These are phyloP conservation scores for Exophiala sideris DNA, from an alignment of 2,329 filamentous ascomycete species.

Conservation along the genomic window DNA sequence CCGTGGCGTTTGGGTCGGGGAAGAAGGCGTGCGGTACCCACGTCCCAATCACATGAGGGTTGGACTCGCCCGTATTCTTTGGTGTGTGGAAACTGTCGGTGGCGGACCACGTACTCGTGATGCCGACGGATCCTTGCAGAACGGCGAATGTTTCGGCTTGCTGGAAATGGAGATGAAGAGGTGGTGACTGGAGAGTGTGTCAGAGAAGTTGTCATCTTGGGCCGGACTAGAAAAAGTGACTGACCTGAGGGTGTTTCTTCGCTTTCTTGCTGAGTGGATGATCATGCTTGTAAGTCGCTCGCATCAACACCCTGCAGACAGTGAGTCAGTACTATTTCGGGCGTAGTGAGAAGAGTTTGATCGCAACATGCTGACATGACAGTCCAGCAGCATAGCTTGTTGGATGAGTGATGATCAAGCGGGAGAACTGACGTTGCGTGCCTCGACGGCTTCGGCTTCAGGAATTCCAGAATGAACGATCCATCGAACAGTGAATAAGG, in stretches of 20 bases:
- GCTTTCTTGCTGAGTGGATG: constrained; percentile 15
- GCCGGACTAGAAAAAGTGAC: background rate
- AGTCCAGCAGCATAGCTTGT: background rate
- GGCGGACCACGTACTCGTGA: constrained; percentile 8
- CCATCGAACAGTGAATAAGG: constrained; percentile 13
- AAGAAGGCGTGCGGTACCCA: constrained; percentile 16
- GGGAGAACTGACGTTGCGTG: constrained; percentile 17
- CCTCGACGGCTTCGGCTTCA: constrained; percentile 12
- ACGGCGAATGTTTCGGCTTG: constrained; percentile 18
- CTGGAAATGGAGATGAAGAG: constrained; percentile 21
- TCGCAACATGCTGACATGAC: too few species aligned
- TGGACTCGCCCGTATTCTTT: background rate
- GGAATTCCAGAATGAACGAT: constrained; percentile 18
- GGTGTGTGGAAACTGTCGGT: constrained; percentile 16
- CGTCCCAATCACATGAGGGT: constrained; percentile 6
- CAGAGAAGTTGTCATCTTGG: background rate
- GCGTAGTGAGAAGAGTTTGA: too few species aligned
- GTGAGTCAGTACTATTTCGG: background rate
- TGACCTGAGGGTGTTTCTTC: constrained; percentile 13
- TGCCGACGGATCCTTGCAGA: constrained; percentile 15
- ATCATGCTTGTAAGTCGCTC: constrained; percentile 13
- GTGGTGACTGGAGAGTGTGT: constrained; percentile 8
- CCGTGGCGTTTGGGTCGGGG: constrained; percentile 11
- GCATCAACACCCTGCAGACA: constrained; percentile 17
- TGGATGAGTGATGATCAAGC: background rate